phyloP scores from a whole-genome alignment of 345 rosid genomes.

The Atalantia buxifolia region DNA sequence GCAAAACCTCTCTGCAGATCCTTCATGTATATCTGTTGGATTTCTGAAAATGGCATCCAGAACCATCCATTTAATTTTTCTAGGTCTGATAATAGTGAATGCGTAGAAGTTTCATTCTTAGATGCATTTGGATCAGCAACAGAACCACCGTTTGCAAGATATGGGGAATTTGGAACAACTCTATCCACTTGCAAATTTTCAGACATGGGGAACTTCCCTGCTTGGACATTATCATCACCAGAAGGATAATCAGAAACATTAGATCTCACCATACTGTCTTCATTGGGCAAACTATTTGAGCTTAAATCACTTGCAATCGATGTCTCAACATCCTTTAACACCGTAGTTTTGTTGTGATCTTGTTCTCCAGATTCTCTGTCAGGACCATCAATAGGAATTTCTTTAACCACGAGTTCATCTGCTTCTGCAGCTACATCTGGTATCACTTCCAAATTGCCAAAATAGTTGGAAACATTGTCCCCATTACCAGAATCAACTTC shows the following conservation, averaged over 20 bases:
- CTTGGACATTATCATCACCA: conserved; percentile 14
- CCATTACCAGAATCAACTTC: conserved; percentile 23
- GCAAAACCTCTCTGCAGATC: conserved; percentile 58
- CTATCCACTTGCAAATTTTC: conserved; percentile 31
- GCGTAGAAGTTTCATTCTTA: conserved; percentile 26
- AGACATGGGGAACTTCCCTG: conserved; percentile 15
- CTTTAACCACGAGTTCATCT: conserved; percentile 33
- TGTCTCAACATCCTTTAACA: conserved; percentile 26
- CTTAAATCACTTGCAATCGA: conserved; percentile 19
- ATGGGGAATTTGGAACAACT: conserved; percentile 32
- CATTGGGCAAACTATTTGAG: conserved; percentile 8
- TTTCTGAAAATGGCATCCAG: conserved; percentile 79
- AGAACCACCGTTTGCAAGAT: conserved; percentile 21
- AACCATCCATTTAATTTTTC: conserved; percentile 63
- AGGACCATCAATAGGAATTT: conserved; percentile 37
- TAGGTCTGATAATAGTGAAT: conserved; percentile 37
- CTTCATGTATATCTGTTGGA: conserved; percentile 45
- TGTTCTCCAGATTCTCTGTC: conserved; percentile 21
- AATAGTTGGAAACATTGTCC: conserved; percentile 21
- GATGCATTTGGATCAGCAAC: conserved; percentile 21
- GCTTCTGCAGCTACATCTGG: conserved; percentile 12
- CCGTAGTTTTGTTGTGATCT: conserved; percentile 13
- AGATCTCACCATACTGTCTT: conserved; percentile 6
- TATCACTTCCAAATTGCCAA: conserved; percentile 17
- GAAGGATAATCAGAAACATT: conserved; percentile 10